phyloP scores from a whole-genome alignment of 108 stramenopile species.

The Nitzschia palea region DNA sequence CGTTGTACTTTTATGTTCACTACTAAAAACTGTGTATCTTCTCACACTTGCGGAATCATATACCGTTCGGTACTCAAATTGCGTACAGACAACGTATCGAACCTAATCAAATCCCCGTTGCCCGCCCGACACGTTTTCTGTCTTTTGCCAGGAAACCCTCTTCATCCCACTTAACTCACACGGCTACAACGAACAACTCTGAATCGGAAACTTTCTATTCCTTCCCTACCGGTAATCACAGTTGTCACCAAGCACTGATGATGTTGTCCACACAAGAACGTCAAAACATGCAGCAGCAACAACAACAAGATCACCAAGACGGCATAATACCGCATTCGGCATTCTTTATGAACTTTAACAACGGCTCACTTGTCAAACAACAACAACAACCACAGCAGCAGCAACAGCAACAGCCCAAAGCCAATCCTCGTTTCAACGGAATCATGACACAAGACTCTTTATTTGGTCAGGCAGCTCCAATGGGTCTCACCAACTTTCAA shows the following conservation, averaged over 20 bases:
- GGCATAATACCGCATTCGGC: neutral
- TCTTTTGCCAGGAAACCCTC: neutral
- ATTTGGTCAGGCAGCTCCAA: neutral
- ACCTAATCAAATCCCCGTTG: neutral
- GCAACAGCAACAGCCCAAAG: neutral
- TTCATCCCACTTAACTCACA: neutral
- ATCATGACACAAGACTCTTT: neutral
- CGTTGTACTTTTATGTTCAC: too few relatives aligned
- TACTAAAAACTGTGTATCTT: too few relatives aligned
- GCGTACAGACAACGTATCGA: neutral
- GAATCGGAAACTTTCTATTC: neutral
- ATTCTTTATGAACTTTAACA: slow-evolving; percentile 7
- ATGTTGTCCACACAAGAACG: neutral
- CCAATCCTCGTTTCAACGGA: slow-evolving; percentile 5
- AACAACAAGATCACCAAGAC: neutral
- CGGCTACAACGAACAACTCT: neutral
- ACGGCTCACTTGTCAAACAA: neutral
- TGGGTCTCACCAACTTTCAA: neutral
- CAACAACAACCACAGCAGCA: neutral
- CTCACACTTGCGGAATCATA: too few relatives aligned
- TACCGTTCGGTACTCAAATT: slow-evolving; percentile 8
- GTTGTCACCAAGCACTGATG: neutral
- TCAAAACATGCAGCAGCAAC: slow-evolving; percentile 1
- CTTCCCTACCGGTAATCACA: neutral
- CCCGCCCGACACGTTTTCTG: neutral